Conservation (phyloP, 495 filamentous ascomycete species). For the Polyplosphaeria fusca region DNA sequence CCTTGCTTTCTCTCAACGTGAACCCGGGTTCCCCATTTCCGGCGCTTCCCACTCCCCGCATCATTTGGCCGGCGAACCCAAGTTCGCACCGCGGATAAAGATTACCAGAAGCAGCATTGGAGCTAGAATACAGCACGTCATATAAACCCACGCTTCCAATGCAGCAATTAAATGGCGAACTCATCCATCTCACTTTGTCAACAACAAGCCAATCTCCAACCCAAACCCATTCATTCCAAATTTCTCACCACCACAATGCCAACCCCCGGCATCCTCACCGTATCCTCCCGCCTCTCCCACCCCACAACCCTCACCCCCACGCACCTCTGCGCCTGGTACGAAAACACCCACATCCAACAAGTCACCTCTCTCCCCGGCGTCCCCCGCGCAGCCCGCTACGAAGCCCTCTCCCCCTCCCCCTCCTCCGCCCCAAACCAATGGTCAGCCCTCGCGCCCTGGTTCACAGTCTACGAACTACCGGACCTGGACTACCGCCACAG, state of each 20-base stretch:
- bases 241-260: not conserved
- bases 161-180: no score
- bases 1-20: not conserved
- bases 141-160: no score
- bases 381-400: constrained; percentile 28
- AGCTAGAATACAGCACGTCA: no score
- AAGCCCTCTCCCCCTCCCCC: not conserved
- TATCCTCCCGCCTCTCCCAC: constrained; percentile 24
- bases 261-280: constrained; percentile 27
- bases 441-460: constrained; percentile 17
- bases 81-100: not conserved
- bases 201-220: no score
- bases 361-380: constrained; percentile 26
- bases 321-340: constrained; percentile 32
- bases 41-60: not conserved
- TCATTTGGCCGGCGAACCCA: no score
- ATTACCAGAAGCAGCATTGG: not conserved
- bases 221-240: not conserved
- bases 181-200: no score
- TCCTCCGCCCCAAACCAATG: not conserved
- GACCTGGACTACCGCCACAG: constrained; percentile 21
- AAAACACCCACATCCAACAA: constrained; percentile 34
- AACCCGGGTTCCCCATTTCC: not conserved
- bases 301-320: constrained; percentile 14
- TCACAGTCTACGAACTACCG: constrained; percentile 34